Evolutionary conservation across 441 rosid genomes (phyloP).

Genomic region (Isatis lusitanica): DNA sequence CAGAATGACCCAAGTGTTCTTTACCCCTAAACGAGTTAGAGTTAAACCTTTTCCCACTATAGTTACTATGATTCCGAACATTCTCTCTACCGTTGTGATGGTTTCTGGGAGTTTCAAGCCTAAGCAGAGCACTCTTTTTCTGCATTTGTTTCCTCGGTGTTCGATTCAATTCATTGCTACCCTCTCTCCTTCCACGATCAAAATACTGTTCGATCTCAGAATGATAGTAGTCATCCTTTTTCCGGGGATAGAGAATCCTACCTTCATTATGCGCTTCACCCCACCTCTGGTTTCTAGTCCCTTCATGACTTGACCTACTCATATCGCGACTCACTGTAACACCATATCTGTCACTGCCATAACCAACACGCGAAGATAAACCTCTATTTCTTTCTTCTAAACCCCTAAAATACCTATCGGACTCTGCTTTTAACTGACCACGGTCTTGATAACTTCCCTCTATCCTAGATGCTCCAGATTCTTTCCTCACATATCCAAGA

Average conservation of each 20-base stretch:
- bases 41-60: constrained; percentile 41
- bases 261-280: constrained; percentile 33
- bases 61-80: constrained; percentile 41
- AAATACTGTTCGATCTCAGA: constrained; percentile 44
- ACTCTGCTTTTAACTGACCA: constrained; percentile 38
- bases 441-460: constrained; percentile 38
- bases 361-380: constrained; percentile 37
- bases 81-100: constrained; percentile 52
- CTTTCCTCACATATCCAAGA: constrained; percentile 39
- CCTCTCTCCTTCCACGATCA: constrained; percentile 56
- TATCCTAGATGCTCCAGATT: constrained; percentile 32
- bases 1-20: constrained; percentile 44
- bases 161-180: constrained; percentile 46
- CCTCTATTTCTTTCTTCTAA: constrained; percentile 35
- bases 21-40: constrained; percentile 51
- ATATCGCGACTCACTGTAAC: constrained; percentile 31
- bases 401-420: constrained; percentile 51
- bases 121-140: constrained; percentile 84
- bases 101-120: constrained; percentile 71
- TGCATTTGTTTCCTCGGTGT: constrained; percentile 63
- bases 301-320: constrained; percentile 31
- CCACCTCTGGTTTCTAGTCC: constrained; percentile 49
- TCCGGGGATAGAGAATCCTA: constrained; percentile 36
- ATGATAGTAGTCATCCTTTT: constrained; percentile 47
- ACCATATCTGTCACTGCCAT: constrained; percentile 38